Conservation (phyloP, 306 rosid genomes). For the Corylus heterophylla region DNA sequence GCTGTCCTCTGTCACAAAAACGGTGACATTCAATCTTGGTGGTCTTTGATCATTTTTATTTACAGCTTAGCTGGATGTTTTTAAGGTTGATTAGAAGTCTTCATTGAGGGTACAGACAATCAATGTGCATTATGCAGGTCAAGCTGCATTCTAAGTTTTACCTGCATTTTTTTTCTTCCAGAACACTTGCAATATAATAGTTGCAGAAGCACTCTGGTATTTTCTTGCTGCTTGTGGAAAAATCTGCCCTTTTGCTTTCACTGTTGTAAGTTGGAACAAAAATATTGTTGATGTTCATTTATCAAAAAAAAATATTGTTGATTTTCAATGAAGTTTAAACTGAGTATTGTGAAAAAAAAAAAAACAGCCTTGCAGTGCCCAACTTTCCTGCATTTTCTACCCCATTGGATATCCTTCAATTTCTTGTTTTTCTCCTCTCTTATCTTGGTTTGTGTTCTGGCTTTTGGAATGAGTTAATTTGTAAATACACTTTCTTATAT, state of each 20-base stretch:
- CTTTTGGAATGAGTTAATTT: constrained; percentile 2
- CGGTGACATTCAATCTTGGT: too few relatives aligned
- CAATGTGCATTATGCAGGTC: not conserved
- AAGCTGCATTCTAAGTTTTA: not conserved
- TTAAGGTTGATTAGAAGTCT: too few relatives aligned
- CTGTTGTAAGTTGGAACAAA: not conserved
- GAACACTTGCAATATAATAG: too few relatives aligned
- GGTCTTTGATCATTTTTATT: too few relatives aligned
- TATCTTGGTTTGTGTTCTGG: not conserved
- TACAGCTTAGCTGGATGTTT: too few relatives aligned
- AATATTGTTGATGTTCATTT: not conserved
- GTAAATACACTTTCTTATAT: constrained; percentile 11
- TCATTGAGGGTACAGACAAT: too few relatives aligned
- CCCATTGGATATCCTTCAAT: not conserved
- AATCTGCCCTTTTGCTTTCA: not conserved
- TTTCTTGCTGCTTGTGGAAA: not conserved
- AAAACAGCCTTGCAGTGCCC: not conserved
- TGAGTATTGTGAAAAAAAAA: not conserved
- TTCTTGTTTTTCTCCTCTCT: not conserved
- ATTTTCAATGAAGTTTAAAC: not conserved
- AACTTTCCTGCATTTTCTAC: not conserved
- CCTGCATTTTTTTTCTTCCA: not conserved
- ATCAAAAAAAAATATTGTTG: too few relatives aligned
- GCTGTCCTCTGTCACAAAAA: too few relatives aligned
- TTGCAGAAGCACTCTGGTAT: not conserved